Base-by-base conservation (phyloP, 2,329 filamentous ascomycete genomes). In the Curvularia hawaiiensis region DNA sequence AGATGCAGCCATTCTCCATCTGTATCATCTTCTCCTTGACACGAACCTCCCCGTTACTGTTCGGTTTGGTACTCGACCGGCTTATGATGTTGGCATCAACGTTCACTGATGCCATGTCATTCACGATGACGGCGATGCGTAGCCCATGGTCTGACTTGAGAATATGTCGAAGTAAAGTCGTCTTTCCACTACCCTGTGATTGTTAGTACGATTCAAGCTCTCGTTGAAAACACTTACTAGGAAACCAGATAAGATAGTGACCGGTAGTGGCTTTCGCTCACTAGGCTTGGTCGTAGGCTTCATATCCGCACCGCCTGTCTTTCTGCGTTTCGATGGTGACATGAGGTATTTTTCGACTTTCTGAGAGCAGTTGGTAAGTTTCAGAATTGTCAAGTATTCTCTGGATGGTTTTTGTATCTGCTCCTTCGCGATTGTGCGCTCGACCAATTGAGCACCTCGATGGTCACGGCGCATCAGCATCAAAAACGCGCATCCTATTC, bases 121-220 rank as follows among this genome's bases (percentile, higher is more conserved):
- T 91, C 38, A 91, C 88, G 22, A 91, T 88, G 14, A 91, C 85
- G 0, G 88, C 89, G 56, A 91, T 89, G 1, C 83, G 82, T 9
- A 90, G 79, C 1, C 88, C 86, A 73, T 91, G 88, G 4, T 89
- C 81, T 0, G 84, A 86, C 35, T 83, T 83, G 5, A 91, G 82
- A 50, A 91, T 88, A 58, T 90, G 85, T 58, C 89, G 84, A 0
- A 91, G 80, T 0, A 91, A 80, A 0, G 89, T 90, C 0, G 88
- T 90, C 71, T 91, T 91, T 1, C 89, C 89, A 45, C 86, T 85
- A 11, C 88, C 88, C 85, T 87, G 56, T 14, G 2, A 8, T n/a
- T 31, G 47, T 63, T n/a, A 66, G 58, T 45, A 40, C 24, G 9
- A 50, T 14, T 8, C 9, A 26, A 28, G 18, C 14, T 16, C 6